Evolutionary conservation across 345 rosid species (phyloP).

Genomic region (Physaria fendleri): DNA sequence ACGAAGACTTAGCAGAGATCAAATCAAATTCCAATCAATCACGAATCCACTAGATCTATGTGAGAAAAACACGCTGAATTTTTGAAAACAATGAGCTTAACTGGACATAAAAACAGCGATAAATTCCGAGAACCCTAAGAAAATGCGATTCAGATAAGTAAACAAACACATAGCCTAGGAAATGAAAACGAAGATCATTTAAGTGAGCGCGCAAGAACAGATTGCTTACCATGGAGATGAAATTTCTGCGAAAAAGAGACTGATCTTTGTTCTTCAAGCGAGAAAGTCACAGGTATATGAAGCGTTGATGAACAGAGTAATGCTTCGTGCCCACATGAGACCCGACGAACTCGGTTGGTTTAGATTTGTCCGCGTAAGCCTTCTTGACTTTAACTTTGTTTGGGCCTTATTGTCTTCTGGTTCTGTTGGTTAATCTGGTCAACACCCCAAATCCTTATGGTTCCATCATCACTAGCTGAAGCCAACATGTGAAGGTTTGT

Average conservation of each 20-base stretch:
- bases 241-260: not conserved
- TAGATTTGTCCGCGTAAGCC: too few species aligned
- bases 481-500: conserved; percentile 63
- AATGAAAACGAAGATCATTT: conserved; percentile 19
- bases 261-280: not conserved
- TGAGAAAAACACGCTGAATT: not conserved
- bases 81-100: not conserved
- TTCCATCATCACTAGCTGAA: conserved; percentile 62
- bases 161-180: conserved; percentile 7
- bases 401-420: conserved; percentile 24
- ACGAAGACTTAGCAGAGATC: too few species aligned
- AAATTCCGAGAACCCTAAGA: conserved; percentile 23
- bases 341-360: too few species aligned
- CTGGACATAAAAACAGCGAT: not conserved
- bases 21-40: conserved; percentile 16
- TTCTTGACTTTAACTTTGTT: too few species aligned
- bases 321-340: too few species aligned
- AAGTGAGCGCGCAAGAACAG: not conserved
- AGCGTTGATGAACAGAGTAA: too few species aligned
- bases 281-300: too few species aligned
- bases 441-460: conserved; percentile 72
- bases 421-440: conserved; percentile 31
- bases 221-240: conserved; percentile 24
- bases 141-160: conserved; percentile 3
- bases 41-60: conserved; percentile 18